These are phyloP conservation scores for Apiospora saccharicola DNA, from an alignment of 2,329 filamentous ascomycete species.

Conservation along the genomic window DNA sequence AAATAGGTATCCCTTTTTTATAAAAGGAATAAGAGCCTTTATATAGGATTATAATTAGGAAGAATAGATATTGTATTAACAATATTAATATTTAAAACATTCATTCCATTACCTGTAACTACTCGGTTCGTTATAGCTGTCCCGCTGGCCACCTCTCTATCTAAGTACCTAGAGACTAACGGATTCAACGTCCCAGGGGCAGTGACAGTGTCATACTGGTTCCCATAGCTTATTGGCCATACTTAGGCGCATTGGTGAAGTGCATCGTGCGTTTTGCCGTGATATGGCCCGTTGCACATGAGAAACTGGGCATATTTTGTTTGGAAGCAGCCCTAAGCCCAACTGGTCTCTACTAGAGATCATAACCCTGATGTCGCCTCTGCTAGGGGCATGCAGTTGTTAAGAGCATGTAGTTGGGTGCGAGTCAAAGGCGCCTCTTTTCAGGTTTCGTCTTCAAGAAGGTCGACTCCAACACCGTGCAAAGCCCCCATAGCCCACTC, in stretches of 20 bases:
- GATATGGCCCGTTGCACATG: not conserved
- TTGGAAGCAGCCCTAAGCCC: not conserved
- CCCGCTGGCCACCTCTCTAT: not conserved
- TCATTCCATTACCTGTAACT: not conserved
- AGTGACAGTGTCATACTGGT: not conserved
- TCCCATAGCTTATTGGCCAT: not conserved
- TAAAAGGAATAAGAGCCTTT: not conserved
- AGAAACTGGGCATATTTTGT: too few relatives aligned
- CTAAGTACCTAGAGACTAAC: not conserved
- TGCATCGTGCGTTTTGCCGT: not conserved
- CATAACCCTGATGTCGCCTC: not conserved
- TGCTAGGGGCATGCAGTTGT: not conserved
- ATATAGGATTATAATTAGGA: not conserved
- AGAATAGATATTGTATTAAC: not conserved
- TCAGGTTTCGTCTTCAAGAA: conserved; percentile 49
- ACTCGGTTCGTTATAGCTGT: not conserved
- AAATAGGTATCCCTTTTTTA: not conserved
- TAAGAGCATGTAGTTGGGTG: not conserved
- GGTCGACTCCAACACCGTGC: conserved; percentile 78
- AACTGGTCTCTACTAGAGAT: not conserved
- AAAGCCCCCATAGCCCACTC: conserved; percentile 86
- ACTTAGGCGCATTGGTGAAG: not conserved
- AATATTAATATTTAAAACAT: not conserved
- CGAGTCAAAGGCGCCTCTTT: not conserved
- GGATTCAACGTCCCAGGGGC: not conserved